Base-by-base conservation (phyloP, 352 stramenopile species). In the Aphanomyces euteiches region DNA sequence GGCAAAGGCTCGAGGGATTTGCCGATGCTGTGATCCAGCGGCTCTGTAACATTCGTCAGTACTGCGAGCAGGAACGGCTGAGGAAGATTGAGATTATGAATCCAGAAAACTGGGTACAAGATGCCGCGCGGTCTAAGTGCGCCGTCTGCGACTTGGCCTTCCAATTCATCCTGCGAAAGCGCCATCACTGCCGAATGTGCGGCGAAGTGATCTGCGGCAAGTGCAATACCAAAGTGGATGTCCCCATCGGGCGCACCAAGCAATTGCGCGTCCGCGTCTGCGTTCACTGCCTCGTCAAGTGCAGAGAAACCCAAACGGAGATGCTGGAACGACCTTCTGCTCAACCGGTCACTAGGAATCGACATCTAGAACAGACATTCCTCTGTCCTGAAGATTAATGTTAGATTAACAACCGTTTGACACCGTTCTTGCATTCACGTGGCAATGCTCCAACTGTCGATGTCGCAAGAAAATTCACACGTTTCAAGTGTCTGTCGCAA, bases 161-260 rank as follows among this genome's bases (percentile, higher is more conserved):
- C 47, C 76, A 75, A 37, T 89, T 93, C 8, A 67, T 83, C 12
- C 28, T 70, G 64, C 48, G 39, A 7, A 47, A 7, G 36, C 83
- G 85, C 2, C 85, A 92, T 63, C 82, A 90, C 69, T 91, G 85
- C 54, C 85, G 85, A 17, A 88, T 90, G 82, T 92, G 85, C 21
- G 85, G 83, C 15, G 82, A 90, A 64, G 83, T 90, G 58, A 80
- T 86, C 38, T 92, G 85, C 66, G 74, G 83, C 57, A 87, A 83
- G 68, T 92, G 85, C 64, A 83, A 80, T 57, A 83, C 82, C 12
- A 91, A 91, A 61, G 79, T 91, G 69, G 77, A 85, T 2, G 78
- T 92, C 50, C 78, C 91, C 21, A 81, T 89, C 8, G 82, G 87
- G 28, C 70, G 78, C 0, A 87, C 80, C 10, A 82, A 81, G 12